phyloP scores from a whole-genome alignment of 345 rosid species.

The Syzygium oleosum region DNA sequence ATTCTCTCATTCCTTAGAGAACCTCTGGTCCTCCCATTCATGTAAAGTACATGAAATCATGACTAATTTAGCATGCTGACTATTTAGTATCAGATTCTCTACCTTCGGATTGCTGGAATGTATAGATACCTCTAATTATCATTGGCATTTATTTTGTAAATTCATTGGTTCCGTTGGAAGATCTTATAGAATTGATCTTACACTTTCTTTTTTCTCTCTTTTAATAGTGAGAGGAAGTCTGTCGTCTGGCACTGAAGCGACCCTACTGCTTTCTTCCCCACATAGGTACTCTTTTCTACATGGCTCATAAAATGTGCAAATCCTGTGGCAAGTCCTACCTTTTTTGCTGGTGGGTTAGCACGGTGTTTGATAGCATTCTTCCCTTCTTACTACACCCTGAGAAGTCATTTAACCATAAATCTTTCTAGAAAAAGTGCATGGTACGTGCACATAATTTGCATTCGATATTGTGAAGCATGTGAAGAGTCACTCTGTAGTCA shows the following conservation, averaged over 20 bases:
- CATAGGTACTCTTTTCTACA: slow-evolving; percentile 69
- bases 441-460: no score
- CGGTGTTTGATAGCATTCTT: neutral
- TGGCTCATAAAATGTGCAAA: slow-evolving; percentile 65
- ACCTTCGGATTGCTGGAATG: neutral
- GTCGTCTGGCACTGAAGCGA: slow-evolving; percentile 74
- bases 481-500: no score
- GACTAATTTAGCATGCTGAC: neutral
- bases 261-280: slow-evolving; percentile 78
- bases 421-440: no score
- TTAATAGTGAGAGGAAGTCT: slow-evolving; percentile 79
- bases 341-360: slow-evolving; percentile 55
- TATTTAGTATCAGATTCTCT: no score
- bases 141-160: neutral
- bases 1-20: neutral
- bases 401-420: no score
- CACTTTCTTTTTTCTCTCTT: neutral
- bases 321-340: slow-evolving; percentile 68
- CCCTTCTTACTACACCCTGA: neutral
- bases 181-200: neutral
- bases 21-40: neutral
- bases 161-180: neutral
- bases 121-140: neutral
- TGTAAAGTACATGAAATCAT: neutral
- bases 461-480: no score